Conservation (phyloP, 306 rosid genomes). For the Quercus gilva region DNA sequence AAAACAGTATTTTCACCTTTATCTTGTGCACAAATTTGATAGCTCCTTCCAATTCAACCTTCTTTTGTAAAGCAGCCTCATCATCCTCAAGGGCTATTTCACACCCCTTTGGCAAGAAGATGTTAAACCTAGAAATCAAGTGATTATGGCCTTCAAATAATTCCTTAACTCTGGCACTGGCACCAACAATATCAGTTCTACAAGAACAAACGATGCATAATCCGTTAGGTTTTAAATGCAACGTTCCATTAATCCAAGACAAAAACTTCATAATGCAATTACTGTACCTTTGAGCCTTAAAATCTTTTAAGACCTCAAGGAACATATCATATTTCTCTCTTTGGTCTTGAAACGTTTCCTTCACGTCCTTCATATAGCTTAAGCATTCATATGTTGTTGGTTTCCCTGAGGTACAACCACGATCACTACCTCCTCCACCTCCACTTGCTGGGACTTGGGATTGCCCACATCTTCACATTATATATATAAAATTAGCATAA, state of each 20-base stretch:
- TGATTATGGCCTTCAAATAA: constrained; percentile 88
- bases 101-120: constrained; percentile 92
- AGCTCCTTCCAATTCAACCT: constrained; percentile 94
- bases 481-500: not conserved
- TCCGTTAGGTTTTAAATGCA: constrained; percentile 13
- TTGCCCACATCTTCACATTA: constrained; percentile 57
- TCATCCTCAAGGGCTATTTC: constrained; percentile 87
- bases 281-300: constrained; percentile 87
- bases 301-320: constrained; percentile 94
- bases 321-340: constrained; percentile 76
- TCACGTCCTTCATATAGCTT: constrained; percentile 79
- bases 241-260: constrained; percentile 4
- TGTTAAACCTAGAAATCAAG: constrained; percentile 90
- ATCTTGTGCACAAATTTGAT: constrained; percentile 94
- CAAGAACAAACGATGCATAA: constrained; percentile 26
- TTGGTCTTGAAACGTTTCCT: constrained; percentile 81
- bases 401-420: constrained; percentile 45
- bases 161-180: constrained; percentile 90
- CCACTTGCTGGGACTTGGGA: constrained; percentile 57
- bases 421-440: constrained; percentile 1
- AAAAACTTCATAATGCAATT: constrained; percentile 6
- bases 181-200: constrained; percentile 92
- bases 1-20: constrained; percentile 57
- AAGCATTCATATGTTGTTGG: constrained; percentile 73
- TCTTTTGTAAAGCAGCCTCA: constrained; percentile 71